Base-by-base conservation (phyloP, 805 yeast species). In the Starmerella sirachaensis region DNA sequence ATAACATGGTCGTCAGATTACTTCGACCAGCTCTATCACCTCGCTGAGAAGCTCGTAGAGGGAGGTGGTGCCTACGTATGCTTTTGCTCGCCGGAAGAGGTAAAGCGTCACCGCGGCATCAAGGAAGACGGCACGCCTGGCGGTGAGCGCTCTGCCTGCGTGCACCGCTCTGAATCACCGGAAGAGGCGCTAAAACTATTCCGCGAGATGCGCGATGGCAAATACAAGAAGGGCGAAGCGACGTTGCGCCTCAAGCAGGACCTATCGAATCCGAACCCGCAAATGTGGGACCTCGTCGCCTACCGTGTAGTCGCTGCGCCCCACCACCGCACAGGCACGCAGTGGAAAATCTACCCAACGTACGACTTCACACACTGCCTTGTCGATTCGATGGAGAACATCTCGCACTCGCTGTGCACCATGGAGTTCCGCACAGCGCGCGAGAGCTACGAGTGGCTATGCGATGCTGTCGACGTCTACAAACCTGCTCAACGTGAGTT, bases 251-350 rank as follows among this genome's bases (percentile, higher is more conserved):
- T 91, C 97, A 88, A 88, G 59, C 95, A 84, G 68, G 94, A 91
- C 55, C 65, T 91, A 46, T 57, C 61, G 7, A 80, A 91, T 13
- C 94, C 95, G 46, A 81, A 83, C 47, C 99, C 99, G 13, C 98
- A 91, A 65, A 91, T 91, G 98, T 91, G 99, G 99, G 99, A 91
- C 63, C 70, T 91, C 48, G 91, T 91, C 45, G 98, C 98, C 10
- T 91, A 91, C 64, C 74, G 99, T 59, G 94, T 91, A 3, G 68
- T 91, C 52, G 71, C 88, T 51, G 85, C 94, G 11, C 74, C 85
- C 23, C 98, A 91, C 62, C 93, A 88, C 62, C 78, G 97, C 64
- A 91, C 98, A 10, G 99, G 97, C 40, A 78, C 74, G 56, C 82
- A 82, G 62, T 91, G 99, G 99, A 83, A 80, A 63, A 88, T 91